A percentile compares a stretch with the other conserved stretches of the same genome.
Evolutionary conservation across 2,329 filamentous ascomycete species (phyloP).

Genomic region (Fusarium acutatum): DNA sequence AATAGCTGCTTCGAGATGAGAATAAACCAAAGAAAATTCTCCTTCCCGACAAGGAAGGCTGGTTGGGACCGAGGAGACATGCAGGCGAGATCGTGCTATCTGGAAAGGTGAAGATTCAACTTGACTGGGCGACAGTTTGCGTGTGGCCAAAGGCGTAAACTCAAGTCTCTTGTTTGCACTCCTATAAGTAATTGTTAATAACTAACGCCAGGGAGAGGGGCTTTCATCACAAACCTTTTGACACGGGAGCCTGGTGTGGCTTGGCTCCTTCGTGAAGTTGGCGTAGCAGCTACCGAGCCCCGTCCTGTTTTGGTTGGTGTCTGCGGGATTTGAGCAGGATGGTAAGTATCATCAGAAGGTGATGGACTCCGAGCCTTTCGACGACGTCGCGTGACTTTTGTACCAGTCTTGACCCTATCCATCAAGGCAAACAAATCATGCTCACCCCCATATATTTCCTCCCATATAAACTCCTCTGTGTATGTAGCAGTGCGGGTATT

Average conservation of each 20-base stretch:
- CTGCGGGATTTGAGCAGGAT: slow-evolving; percentile 49
- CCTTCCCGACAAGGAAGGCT: slow-evolving; percentile 90
- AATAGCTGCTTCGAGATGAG: slow-evolving; percentile 92
- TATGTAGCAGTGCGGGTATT: slow-evolving; percentile 90
- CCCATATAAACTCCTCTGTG: slow-evolving; percentile 92
- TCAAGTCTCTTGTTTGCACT: slow-evolving; percentile 76
- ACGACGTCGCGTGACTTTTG: slow-evolving; percentile 68
- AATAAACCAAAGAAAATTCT: slow-evolving; percentile 92
- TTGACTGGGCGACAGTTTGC: slow-evolving; percentile 78
- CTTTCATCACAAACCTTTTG: slow-evolving; percentile 39
- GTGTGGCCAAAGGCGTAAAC: slow-evolving; percentile 93
- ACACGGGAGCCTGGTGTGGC: slow-evolving; percentile 46
- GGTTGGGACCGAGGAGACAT: slow-evolving; percentile 91
- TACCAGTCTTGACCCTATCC: slow-evolving; percentile 73
- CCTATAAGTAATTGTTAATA: slow-evolving; percentile 55
- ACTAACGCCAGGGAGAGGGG: not conserved
- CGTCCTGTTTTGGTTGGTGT: slow-evolving; percentile 50
- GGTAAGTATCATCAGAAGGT: slow-evolving; percentile 45
- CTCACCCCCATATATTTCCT: slow-evolving; percentile 78
- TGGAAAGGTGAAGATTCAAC: slow-evolving; percentile 89
- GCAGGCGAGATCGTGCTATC: slow-evolving; percentile 84
- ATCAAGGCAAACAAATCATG: slow-evolving; percentile 71
- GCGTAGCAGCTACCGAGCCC: slow-evolving; percentile 40
- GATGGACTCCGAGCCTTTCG: slow-evolving; percentile 45
- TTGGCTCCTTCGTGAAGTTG: slow-evolving; percentile 43